These are phyloP conservation scores for Lodderomyces beijingensis DNA, from an alignment of 1,139 yeast genomes.

Conservation along the genomic window DNA sequence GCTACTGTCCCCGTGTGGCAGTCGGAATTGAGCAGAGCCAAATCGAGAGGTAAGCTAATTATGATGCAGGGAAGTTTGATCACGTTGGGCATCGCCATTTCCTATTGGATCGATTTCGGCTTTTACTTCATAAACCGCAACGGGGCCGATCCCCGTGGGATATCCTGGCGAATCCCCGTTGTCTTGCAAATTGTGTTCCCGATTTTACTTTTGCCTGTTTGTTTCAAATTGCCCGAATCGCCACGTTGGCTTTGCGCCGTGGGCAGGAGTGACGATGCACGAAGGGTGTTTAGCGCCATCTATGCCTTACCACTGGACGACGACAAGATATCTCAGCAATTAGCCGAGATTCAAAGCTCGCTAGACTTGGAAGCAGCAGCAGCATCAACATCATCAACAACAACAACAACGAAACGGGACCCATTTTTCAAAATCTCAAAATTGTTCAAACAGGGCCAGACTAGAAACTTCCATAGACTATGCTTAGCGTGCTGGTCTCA, in stretches of 20 bases:
- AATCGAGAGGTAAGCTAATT: conserved; percentile 30
- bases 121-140: conserved; percentile 26
- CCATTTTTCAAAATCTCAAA: conserved; percentile 22
- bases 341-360: conserved; percentile 28
- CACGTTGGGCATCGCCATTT: conserved; percentile 37
- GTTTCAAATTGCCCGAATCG: conserved; percentile 43
- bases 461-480: conserved; percentile 45
- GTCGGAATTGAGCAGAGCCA: conserved; percentile 34
- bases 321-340: conserved; percentile 23
- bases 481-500: conserved; percentile 46
- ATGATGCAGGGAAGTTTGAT: conserved; percentile 36
- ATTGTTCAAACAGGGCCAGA: conserved; percentile 34
- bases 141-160: conserved; percentile 14
- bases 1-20: conserved; percentile 39
- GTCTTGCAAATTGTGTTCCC: conserved; percentile 43
- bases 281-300: conserved; percentile 42
- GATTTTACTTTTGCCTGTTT: conserved; percentile 21
- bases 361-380: conserved; percentile 22
- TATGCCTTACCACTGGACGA: conserved; percentile 30
- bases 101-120: conserved; percentile 45
- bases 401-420: no score
- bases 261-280: conserved; percentile 45
- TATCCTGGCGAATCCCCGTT: conserved; percentile 45
- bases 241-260: conserved; percentile 46
- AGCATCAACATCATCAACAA: no score